Base-by-base conservation (phyloP, 1,284 basidiomycete species). In the Papiliotrema flavescens region DNA sequence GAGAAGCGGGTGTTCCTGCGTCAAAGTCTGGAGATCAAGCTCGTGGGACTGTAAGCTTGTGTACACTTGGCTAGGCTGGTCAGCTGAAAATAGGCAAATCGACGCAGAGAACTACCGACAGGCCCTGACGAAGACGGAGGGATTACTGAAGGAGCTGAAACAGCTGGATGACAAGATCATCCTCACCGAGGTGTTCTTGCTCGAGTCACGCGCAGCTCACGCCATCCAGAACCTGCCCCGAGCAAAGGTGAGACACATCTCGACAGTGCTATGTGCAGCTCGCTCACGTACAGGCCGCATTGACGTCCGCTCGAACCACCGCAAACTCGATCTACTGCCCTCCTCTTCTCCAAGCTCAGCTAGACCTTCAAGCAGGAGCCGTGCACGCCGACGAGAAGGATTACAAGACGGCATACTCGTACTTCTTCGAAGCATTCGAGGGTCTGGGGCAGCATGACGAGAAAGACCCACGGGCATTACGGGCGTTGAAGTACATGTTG, bases 251-350 rank as follows among this genome's bases (percentile, higher is more conserved):
- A 7, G 77, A 46, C 34, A 11, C n/a, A 1, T 35, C 17, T 26
- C 24, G 24, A 6, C 20, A 19, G 19, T 9, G 14, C n/a, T 34
- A 24, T 45, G 23, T 51, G 7, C n/a, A 14, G 4, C 42, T 26
- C 20, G n/a, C 42, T 41, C 7, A 53, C 45, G 20, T 5, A 15
- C 23, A 91, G 88, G 90, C 95, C 4, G 88, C 91, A 0, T 79
- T 97, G 23, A 97, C 93, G 0, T 92, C 91, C 0, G 87, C 94
- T 0, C 83, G 94, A 54, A 98, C 95, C 0, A 90, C 93, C 6
- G 95, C 92, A 43, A 97, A 97, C 77, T 86, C 92, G 8, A 96
- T 98, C 75, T 98, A 98, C 80, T 98, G 95, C 74, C 95, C 95
- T 15, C 95, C 95, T 1, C 79, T 84, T 46, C 84, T 98, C 2